Evolutionary conservation across 169 alveolate genomes (phyloP), one percentile per base, ranked within the genome.

Genomic region (Theileria equi): DNA sequence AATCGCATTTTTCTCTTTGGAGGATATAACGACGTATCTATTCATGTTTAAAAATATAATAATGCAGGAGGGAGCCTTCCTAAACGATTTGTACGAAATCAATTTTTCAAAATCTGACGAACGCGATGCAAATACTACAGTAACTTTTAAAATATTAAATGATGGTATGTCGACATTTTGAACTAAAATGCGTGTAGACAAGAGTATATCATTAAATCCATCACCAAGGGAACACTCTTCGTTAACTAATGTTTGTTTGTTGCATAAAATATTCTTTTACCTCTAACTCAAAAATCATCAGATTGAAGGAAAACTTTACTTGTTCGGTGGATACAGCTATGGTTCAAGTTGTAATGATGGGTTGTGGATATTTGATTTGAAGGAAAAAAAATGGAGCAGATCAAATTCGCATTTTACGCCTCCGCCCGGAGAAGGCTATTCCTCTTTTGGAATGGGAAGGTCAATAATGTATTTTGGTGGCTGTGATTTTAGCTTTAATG

Each of bases 1-100:
- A 63, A 74, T 64, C 81, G 84, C 81, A 74, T 74, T 26, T 74
- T 52, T 41, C 58, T 74, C 1, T 74, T 74, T 41, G 84, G 84
- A 17, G 84, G 84, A n/a, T 74, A 74, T 48, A 74, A 64, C 52
- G 79, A 74, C 36, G 84, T 74, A 23, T 38, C 26, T 26, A 41
- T 31, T 2, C 10, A 1, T 10, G 13, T 1, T 16, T 1, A 23
- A 21, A 17, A 29, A 38, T 21, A 5, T 0, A 7, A 23, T 32
- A 17, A 2, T 29, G 10, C 34, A 74, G 84, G 84, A 74, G 1
- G 84, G 84, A 26, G 26, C 45, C 0, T 74, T 49, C 65, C 54
- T 74, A 17, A 74, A 74, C 31, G 84, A 74, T 28, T 48, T 74
- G 48, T 64, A 74, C 67, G 73, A 74, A 41, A 65, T 74, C 11